Evolutionary conservation across 208 protist genomes (phyloP), one percentile per base, ranked within the genome.

Genomic region (Acanthamoeba royreba): DNA sequence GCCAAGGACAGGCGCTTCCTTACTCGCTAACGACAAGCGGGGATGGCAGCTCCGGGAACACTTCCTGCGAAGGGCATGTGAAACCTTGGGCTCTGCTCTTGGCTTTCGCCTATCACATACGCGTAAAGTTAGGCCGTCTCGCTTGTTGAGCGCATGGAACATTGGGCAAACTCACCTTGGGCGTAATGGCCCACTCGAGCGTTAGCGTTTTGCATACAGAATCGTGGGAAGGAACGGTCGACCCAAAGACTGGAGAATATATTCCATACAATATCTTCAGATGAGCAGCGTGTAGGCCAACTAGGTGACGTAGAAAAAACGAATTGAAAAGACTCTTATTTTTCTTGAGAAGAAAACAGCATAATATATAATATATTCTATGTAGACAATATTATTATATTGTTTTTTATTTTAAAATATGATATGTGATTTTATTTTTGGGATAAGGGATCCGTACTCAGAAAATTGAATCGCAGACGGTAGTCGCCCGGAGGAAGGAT

Each of bases 121-220:
- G 40, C n/a, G 40, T 35, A 35, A 33, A 43, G 22, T 35, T 31
- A 83, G n/a, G 40, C 40, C 40, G 17, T 4, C 40, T 81, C 63
- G 8, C 31, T 55, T 9, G 9, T 19, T 55, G 1, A 31, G n/a
- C 61, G n/a, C 22, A 25, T 35, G 28, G 28, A 9, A 25, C 0
- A 15, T 35, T 0, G 11, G 66, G 17, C 38, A 79, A 15, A 55
- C 86, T n/a, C 46, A 92, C 86, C 86, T 92, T 77, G 35, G 86
- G 86, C 13, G 77, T 58, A 45, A 92, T 92, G 35, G 86, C 8
- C 49, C 49, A 77, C 46, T 92, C 86, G 55, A 92, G 4, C 40
- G 49, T 92, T 58, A 92, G 38, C 0, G 86, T 92, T 58, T 92
- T 77, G 86, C 86, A 92, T 45, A 77, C 61, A 19, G 15, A 42